These are phyloP conservation scores for Colletotrichum sp. DNA, from an alignment of 2,329 filamentous ascomycete genomes.

Conservation along the genomic window DNA sequence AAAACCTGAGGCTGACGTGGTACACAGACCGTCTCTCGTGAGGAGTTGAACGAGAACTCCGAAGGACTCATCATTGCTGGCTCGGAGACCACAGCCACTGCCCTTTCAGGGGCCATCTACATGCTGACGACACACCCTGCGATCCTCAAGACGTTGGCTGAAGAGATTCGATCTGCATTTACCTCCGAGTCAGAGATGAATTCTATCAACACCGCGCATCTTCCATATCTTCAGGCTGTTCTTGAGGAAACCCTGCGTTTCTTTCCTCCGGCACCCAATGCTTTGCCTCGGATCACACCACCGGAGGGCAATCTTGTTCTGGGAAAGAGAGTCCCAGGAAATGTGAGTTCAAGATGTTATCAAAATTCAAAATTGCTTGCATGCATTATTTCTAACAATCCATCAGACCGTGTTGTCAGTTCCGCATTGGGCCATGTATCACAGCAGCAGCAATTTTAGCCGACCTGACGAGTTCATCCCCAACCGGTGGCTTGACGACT, in stretches of 20 bases:
- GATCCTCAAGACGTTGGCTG: conserved; percentile 29
- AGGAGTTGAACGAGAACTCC: not conserved
- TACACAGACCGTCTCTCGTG: not conserved
- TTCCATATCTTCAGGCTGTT: conserved; percentile 42
- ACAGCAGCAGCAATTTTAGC: not conserved
- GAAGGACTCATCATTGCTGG: conserved; percentile 37
- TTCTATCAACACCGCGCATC: not conserved
- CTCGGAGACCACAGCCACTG: conserved; percentile 49
- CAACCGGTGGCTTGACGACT: not conserved
- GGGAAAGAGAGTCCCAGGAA: not conserved
- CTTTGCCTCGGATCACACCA: not conserved
- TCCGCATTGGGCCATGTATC: not conserved
- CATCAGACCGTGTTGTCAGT: not conserved
- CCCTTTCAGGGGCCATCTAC: conserved; percentile 43
- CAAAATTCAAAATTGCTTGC: too few species aligned
- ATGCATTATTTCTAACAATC: not conserved
- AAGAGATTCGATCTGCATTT: conserved; percentile 45
- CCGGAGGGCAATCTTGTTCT: not conserved
- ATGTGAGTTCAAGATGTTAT: not conserved
- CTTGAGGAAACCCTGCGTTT: conserved; percentile 46
- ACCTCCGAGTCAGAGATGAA: conserved; percentile 27
- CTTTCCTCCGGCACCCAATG: not conserved
- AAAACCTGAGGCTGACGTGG: not conserved
- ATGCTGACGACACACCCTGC: conserved; percentile 37
- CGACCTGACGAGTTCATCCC: not conserved